These are phyloP conservation scores for Tetrapisispora phaffii DNA, from an alignment of 805 yeast genomes.

Conservation along the genomic window DNA sequence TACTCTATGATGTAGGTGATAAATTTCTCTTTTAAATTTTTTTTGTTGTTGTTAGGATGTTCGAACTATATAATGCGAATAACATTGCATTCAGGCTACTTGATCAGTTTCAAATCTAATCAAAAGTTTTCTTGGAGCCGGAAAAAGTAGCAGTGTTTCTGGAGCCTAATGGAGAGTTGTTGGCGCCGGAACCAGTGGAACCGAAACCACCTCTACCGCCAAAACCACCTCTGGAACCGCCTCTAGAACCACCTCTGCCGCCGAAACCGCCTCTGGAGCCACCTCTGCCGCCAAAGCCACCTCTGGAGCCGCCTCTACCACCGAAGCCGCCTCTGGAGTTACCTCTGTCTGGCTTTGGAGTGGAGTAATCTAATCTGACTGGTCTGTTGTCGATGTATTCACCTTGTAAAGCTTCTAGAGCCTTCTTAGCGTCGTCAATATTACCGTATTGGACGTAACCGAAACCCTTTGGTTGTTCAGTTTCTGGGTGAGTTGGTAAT, in stretches of 20 bases:
- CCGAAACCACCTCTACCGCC: conserved; percentile 36
- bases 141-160: conserved; percentile 52
- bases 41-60: not conserved
- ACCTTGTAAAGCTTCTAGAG: conserved; percentile 81
- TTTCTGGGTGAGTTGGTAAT: conserved; percentile 96
- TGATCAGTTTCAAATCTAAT: too few species aligned
- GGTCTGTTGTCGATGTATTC: conserved; percentile 84
- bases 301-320: conserved; percentile 29
- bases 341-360: conserved; percentile 64
- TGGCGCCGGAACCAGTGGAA: conserved; percentile 46
- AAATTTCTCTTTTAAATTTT: not conserved
- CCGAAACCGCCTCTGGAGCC: conserved; percentile 31
- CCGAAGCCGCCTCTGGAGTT: conserved; percentile 36
- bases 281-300: conserved; percentile 25
- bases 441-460: conserved; percentile 90
- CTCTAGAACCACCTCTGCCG: conserved; percentile 33
- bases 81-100: too few species aligned
- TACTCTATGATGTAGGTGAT: not conserved
- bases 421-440: conserved; percentile 83
- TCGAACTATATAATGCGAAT: too few species aligned
- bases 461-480: conserved; percentile 98
- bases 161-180: conserved; percentile 45
- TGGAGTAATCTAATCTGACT: conserved; percentile 87
- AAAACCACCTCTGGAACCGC: conserved; percentile 33
- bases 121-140: conserved; percentile 79